A percentile compares a stretch with the other conserved stretches of the same genome.
Evolutionary conservation across 176 grass and related monocot species (phyloP).

Genomic region (Oryza meyeriana): DNA sequence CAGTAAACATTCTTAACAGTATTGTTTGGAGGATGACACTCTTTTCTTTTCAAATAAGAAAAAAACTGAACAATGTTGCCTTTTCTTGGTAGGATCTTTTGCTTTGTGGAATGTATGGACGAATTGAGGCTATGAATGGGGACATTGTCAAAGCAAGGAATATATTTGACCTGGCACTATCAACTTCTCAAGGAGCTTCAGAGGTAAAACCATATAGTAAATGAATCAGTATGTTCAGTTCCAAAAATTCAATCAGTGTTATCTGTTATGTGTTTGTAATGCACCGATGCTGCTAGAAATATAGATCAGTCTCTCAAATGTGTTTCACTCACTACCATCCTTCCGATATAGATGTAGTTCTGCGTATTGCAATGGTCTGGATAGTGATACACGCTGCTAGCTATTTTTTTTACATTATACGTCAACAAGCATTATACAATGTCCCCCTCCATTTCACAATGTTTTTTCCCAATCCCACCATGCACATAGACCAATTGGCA

Average conservation of each 20-base stretch:
- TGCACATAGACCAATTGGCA: not conserved
- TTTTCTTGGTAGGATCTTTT: constrained; percentile 65
- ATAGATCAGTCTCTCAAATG: not conserved
- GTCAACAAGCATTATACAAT: not conserved
- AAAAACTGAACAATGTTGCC: not conserved
- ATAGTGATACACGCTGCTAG: not conserved
- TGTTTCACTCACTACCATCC: not conserved
- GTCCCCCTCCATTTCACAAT: not conserved
- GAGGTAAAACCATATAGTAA: constrained; percentile 48
- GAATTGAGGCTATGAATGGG: constrained; percentile 73
- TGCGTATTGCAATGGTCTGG: not conserved
- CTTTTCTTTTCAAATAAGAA: not conserved
- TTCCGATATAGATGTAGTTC: constrained; percentile 3
- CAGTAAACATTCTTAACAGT: not conserved
- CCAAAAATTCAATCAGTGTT: not conserved
- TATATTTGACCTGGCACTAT: constrained; percentile 95
- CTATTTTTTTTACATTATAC: not conserved
- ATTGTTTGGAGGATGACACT: not conserved
- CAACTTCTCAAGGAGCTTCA: constrained; percentile 66
- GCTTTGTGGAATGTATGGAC: constrained; percentile 91
- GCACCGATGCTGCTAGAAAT: not conserved
- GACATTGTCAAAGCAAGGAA: constrained; percentile 88
- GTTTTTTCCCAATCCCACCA: not conserved
- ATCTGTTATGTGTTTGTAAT: constrained; percentile 7
- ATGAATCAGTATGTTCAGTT: constrained; percentile 14